These are phyloP conservation scores for Trichophyton schoenleinii DNA, from an alignment of 2,329 filamentous ascomycete species.

Conservation along the genomic window DNA sequence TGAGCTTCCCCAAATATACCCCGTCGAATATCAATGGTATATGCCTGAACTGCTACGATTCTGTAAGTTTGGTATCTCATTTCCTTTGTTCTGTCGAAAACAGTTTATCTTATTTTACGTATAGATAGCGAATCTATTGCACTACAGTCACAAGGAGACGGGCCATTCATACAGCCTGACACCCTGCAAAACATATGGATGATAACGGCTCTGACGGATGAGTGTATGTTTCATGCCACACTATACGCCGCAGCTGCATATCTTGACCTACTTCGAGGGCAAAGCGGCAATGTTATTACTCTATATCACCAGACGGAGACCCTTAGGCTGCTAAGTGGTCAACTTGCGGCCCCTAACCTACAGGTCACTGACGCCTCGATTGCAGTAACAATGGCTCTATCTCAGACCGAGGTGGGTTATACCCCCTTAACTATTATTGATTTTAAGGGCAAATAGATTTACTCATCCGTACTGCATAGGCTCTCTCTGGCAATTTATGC, in stretches of 20 bases:
- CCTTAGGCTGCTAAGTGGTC: constrained; percentile 2
- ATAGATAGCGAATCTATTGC: not conserved
- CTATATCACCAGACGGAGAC: constrained; percentile 7
- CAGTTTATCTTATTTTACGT: not conserved
- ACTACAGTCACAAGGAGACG: not conserved
- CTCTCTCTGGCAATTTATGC: not conserved
- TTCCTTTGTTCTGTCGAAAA: not conserved
- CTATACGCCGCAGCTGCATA: constrained; percentile 7
- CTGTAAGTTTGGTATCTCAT: constrained; percentile 2
- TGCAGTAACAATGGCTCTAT: constrained; percentile 6
- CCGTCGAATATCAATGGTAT: constrained; percentile 7
- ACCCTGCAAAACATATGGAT: constrained; percentile 8
- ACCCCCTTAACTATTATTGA: not conserved
- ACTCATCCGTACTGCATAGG: not conserved
- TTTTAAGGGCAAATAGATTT: not conserved
- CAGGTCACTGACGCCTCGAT: constrained; percentile 5
- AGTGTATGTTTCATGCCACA: constrained; percentile 9
- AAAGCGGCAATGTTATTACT: constrained; percentile 6
- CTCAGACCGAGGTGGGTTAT: constrained; percentile 7
- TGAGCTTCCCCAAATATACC: constrained; percentile 5
- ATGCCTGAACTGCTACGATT: constrained; percentile 7
- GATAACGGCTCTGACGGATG: not conserved
- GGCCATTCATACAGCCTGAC: not conserved
- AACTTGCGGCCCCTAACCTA: not conserved
- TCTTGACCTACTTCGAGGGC: constrained; percentile 6